These are phyloP conservation scores for Xylaria cubensis DNA, from an alignment of 495 filamentous ascomycete species.

Conservation along the genomic window DNA sequence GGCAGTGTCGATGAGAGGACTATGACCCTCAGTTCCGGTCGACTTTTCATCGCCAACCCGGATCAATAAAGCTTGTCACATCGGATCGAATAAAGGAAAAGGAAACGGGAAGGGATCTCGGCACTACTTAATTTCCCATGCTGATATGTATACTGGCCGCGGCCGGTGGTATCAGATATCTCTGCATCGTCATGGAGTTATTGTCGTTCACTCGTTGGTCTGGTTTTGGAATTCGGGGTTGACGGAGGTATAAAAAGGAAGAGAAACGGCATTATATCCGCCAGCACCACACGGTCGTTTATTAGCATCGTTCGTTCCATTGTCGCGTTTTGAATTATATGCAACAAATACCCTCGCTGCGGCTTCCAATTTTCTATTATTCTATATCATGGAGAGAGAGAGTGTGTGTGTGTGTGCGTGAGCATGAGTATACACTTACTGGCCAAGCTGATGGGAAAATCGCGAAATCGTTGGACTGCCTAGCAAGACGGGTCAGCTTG, in stretches of 20 bases:
- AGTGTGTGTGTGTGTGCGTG: neutral
- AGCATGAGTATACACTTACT: slow-evolving; percentile 8
- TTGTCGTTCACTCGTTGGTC: slow-evolving; percentile 19
- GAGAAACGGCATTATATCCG: slow-evolving; percentile 28
- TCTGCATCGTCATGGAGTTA: slow-evolving; percentile 43
- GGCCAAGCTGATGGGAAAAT: neutral
- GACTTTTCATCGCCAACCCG: slow-evolving; percentile 94
- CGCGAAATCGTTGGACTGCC: neutral
- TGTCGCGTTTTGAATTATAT: slow-evolving; percentile 28
- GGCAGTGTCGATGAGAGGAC: slow-evolving; percentile 95
- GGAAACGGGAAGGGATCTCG: neutral
- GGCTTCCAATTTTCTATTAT: slow-evolving; percentile 31
- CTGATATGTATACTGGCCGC: slow-evolving; percentile 18
- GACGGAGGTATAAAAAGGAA: slow-evolving; percentile 36
- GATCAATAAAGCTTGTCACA: slow-evolving; percentile 59
- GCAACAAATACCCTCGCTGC: slow-evolving; percentile 45
- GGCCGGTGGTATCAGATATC: slow-evolving; percentile 23
- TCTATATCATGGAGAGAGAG: neutral
- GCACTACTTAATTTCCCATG: neutral
- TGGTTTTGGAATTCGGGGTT: slow-evolving; percentile 32
- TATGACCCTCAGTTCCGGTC: slow-evolving; percentile 77
- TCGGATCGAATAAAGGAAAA: neutral
- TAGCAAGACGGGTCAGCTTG: neutral
- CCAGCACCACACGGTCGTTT: slow-evolving; percentile 39
- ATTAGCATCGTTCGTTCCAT: slow-evolving; percentile 26